A percentile compares a stretch with the other conserved stretches of the same genome.
These are phyloP conservation scores for Glycine latifolia DNA, from an alignment of 306 rosid species.

Conservation along the genomic window DNA sequence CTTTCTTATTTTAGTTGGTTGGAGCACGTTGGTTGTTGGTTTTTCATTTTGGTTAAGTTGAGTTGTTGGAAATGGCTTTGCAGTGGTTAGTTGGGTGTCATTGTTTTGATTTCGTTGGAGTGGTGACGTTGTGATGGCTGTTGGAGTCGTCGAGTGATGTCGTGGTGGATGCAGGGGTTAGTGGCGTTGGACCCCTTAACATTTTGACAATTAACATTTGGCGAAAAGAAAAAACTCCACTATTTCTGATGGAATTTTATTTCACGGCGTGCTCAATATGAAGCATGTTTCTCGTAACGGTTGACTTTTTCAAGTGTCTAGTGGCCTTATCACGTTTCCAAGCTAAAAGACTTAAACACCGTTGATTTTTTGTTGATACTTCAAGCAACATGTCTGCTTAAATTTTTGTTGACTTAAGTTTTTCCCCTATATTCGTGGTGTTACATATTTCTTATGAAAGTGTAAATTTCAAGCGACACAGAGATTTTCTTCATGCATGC, in stretches of 20 bases:
- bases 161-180: too few relatives aligned
- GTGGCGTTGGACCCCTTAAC: too few relatives aligned
- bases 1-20: too few relatives aligned
- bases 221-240: not conserved
- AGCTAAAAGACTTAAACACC: not conserved
- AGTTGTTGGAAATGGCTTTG: too few relatives aligned
- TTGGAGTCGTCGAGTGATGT: too few relatives aligned
- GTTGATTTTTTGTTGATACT: not conserved
- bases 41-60: too few relatives aligned
- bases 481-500: slow-evolving; percentile 38
- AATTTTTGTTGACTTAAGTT: not conserved
- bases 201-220: too few relatives aligned
- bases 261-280: not conserved
- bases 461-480: slow-evolving; percentile 20
- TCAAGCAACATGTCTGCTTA: not conserved
- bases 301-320: not conserved
- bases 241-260: slow-evolving; percentile 2
- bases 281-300: not conserved
- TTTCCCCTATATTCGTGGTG: not conserved
- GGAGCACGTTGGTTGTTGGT: too few relatives aligned
- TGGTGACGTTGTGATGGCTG: too few relatives aligned
- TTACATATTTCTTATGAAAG: not conserved
- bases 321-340: not conserved
- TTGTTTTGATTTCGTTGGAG: too few relatives aligned
- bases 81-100: too few relatives aligned